Conservation (phyloP, 1,284 basidiomycete species). For the Cronartium quercuum region DNA sequence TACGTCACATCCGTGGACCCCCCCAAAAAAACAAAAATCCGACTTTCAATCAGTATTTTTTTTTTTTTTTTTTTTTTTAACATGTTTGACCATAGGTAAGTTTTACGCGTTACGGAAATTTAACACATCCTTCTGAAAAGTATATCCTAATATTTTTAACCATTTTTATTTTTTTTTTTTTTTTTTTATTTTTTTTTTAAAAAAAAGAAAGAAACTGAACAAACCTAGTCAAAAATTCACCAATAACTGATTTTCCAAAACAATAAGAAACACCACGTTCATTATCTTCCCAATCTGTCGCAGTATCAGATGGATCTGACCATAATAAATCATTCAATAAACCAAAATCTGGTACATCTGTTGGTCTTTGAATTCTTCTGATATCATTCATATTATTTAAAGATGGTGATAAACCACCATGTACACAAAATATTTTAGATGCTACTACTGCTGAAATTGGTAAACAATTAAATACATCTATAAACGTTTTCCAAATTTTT, state of each 20-base stretch:
- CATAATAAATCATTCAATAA: conserved; percentile 94
- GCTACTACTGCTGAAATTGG: conserved; percentile 98
- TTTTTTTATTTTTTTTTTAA: background rate
- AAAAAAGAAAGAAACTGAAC: conserved; percentile 37
- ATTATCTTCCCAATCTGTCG: conserved; percentile 98
- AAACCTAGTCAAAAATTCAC: conserved; percentile 70
- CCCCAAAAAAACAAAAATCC: background rate
- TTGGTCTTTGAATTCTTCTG: conserved; percentile 92
- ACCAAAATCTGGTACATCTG: conserved; percentile 98
- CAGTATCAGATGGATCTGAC: conserved; percentile 97
- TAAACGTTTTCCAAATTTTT: conserved; percentile 99
- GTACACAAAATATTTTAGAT: conserved; percentile 99
- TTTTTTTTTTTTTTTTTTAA: conserved; percentile 55
- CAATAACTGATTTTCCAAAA: conserved; percentile 96
- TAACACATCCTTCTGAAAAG: background rate
- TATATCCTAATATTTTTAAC: background rate
- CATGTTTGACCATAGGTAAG: background rate
- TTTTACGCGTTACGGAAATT: background rate
- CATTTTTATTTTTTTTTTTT: background rate
- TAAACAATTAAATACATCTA: conserved; percentile 98
- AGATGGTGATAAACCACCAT: conserved; percentile 96
- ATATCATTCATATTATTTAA: conserved; percentile 98
- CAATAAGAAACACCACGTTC: conserved; percentile 99
- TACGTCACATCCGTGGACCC: background rate
- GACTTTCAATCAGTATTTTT: conserved; percentile 43